Evolutionary conservation across 495 filamentous ascomycete species (phyloP), one percentile per base, ranked within the genome.

Genomic region (Aspergillus cristatus): DNA sequence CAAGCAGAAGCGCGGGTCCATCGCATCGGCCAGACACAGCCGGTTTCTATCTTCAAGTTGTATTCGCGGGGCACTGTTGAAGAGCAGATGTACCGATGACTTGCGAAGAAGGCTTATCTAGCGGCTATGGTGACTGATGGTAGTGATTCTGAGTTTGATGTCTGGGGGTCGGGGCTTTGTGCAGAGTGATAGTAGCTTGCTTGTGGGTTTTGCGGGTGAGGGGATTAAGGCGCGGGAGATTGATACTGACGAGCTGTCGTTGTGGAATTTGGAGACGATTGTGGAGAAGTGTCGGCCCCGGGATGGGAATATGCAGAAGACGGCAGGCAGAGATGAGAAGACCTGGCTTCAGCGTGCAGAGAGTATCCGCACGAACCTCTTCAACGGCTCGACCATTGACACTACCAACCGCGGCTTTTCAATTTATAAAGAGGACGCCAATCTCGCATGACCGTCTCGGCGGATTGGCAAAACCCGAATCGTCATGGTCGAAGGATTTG

Each of bases 81-180:
- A 42, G 72, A 75, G 40, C 76, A 81, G 35, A 79, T 82, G 75
- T 60, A 75, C 50, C 70, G 73, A 1, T 54, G 79, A 0, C 72
- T 82, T 14, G 63, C 70, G 7, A 84, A 82, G 64, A 84, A 84
- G 53, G 57, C 79, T 0, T 84, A 82, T 41, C 57, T 82, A 1
- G 76, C 76, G 0, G 63, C 69, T 0, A 81, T 78, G 42, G 71
- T 82, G 12, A 78, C 72, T 1, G 76, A 78, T 3, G n/a, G 12
- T 14, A n/a, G n/a, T n/a, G n/a, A n/a, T n/a, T n/a, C n/a, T n/a
- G n/a, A n/a, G n/a, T n/a, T n/a, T n/a, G n/a, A n/a, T n/a, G n/a
- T n/a, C n/a, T n/a, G n/a, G n/a, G n/a, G n/a, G n/a, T n/a, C n/a
- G n/a, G n/a, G n/a, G n/a, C n/a, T n/a, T n/a, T n/a, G n/a, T n/a